Evolutionary conservation across 2,329 filamentous ascomycete genomes (phyloP).

Genomic region (Ambrosiella cleistominuta): DNA sequence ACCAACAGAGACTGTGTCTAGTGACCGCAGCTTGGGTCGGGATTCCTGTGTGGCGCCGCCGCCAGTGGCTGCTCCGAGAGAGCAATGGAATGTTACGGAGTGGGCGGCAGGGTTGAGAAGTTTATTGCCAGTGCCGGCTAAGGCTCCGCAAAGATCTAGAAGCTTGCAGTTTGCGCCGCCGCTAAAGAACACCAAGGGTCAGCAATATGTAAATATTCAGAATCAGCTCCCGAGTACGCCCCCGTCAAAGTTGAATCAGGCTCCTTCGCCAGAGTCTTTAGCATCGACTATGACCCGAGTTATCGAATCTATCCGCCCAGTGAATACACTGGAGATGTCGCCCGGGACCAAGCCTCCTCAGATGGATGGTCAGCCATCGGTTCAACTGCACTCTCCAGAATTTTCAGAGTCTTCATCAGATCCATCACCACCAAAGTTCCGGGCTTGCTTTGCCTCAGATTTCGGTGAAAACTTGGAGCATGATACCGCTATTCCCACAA

Average conservation of each 20-base stretch:
- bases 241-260: slow-evolving; percentile 5
- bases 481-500: background rate
- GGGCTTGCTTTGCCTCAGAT: slow-evolving; percentile 7
- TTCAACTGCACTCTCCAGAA: background rate
- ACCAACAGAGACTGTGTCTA: slow-evolving; percentile 13
- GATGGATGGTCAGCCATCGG: background rate
- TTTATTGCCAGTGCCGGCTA: slow-evolving; percentile 2
- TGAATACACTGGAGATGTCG: slow-evolving; percentile 7
- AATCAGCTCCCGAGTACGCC: slow-evolving; percentile 7
- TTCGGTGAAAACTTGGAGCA: slow-evolving; percentile 1
- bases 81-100: slow-evolving; percentile 4
- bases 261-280: background rate
- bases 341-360: background rate
- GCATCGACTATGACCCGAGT: background rate
- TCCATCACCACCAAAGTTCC: slow-evolving; percentile 9
- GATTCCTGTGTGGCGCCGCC: slow-evolving; percentile 12
- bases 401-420: background rate
- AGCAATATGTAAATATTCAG: background rate
- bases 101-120: slow-evolving; percentile 8
- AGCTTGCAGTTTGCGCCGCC: slow-evolving; percentile 7
- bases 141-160: slow-evolving; percentile 9
- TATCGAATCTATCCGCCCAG: background rate
- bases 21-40: slow-evolving; percentile 12
- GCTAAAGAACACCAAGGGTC: slow-evolving; percentile 2
- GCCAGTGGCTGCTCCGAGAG: background rate